These are phyloP conservation scores for Hanseniaspora mollemarum DNA, from an alignment of 805 yeast genomes.

Conservation along the genomic window DNA sequence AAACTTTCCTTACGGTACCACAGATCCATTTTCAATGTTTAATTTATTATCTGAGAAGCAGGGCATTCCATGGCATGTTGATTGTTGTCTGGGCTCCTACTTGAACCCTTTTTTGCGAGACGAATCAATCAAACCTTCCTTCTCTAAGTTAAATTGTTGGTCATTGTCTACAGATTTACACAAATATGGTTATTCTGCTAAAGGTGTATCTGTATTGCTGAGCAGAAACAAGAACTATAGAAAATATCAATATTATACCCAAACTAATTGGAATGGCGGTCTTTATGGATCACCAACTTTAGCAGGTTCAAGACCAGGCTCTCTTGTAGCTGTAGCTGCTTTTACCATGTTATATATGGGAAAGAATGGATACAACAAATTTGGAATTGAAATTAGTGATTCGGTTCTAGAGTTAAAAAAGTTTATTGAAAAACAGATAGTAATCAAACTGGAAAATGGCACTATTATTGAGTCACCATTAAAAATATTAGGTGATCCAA, in stretches of 20 bases:
- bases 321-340: conserved; percentile 97
- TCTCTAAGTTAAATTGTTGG: conserved; percentile 1
- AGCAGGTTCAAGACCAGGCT: conserved; percentile 96
- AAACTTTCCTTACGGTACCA: conserved; percentile 91
- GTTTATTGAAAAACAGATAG: conserved; percentile 36
- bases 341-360: conserved; percentile 80
- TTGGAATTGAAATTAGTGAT: conserved; percentile 54
- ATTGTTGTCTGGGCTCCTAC: conserved; percentile 91
- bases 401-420: conserved; percentile 50
- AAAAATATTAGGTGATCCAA: conserved; percentile 73
- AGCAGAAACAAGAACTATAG: conserved; percentile 61
- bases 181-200: conserved; percentile 96
- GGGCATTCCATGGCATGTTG: conserved; percentile 80
- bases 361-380: conserved; percentile 61
- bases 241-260: conserved; percentile 70
- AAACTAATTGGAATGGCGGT: conserved; percentile 87
- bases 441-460: neutral
- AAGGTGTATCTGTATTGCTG: conserved; percentile 88
- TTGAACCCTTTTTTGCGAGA: conserved; percentile 47
- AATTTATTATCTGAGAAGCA: conserved; percentile 46
- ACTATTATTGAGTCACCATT: conserved; percentile 25
- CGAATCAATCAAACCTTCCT: conserved; percentile 62
- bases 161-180: conserved; percentile 99
- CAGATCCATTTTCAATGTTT: conserved; percentile 72
- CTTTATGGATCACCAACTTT: conserved; percentile 91